These are phyloP conservation scores for Wickerhamomyces queroliae DNA, from an alignment of 805 yeast genomes.

Conservation along the genomic window DNA sequence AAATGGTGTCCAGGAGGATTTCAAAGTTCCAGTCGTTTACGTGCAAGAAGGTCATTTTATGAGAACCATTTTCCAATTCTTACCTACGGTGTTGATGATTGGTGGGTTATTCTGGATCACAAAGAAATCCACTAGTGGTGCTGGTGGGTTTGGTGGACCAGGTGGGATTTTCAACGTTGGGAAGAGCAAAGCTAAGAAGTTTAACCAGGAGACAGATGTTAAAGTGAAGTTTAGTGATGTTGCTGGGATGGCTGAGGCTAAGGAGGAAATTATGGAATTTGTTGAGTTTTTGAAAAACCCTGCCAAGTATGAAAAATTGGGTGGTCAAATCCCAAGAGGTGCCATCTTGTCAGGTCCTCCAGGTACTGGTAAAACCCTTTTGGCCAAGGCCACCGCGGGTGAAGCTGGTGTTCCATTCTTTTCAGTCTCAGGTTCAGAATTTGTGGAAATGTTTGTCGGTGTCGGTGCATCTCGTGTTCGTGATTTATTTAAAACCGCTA, in stretches of 20 bases:
- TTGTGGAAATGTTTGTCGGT: constrained; percentile 96
- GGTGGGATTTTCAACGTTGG: constrained; percentile 69
- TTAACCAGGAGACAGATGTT: constrained; percentile 79
- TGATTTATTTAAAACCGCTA: constrained; percentile 84
- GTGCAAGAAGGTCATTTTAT: constrained; percentile 62
- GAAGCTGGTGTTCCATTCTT: constrained; percentile 93
- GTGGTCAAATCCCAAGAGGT: constrained; percentile 94
- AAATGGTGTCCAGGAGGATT: constrained; percentile 56
- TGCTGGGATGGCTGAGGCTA: constrained; percentile 93
- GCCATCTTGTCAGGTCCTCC: constrained; percentile 94
- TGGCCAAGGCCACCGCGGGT: constrained; percentile 95
- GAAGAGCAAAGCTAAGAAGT: constrained; percentile 72
- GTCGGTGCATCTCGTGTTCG: constrained; percentile 95
- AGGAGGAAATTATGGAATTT: constrained; percentile 93
- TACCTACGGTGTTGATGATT: constrained; percentile 75
- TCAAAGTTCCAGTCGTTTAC: constrained; percentile 70
- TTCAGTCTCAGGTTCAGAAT: constrained; percentile 90
- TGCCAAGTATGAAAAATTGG: constrained; percentile 73
- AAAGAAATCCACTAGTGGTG: constrained; percentile 33
- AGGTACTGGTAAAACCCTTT: constrained; percentile 91
- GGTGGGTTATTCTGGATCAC: constrained; percentile 57
- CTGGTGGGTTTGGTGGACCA: constrained; percentile 34
- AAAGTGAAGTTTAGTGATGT: constrained; percentile 82
- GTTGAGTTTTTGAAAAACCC: constrained; percentile 87
- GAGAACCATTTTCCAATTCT: constrained; percentile 58